A percentile compares a stretch with the other conserved stretches of the same genome.
Evolutionary conservation across 345 rosid species (phyloP).

Genomic region (Euphorbia tirucalli): DNA sequence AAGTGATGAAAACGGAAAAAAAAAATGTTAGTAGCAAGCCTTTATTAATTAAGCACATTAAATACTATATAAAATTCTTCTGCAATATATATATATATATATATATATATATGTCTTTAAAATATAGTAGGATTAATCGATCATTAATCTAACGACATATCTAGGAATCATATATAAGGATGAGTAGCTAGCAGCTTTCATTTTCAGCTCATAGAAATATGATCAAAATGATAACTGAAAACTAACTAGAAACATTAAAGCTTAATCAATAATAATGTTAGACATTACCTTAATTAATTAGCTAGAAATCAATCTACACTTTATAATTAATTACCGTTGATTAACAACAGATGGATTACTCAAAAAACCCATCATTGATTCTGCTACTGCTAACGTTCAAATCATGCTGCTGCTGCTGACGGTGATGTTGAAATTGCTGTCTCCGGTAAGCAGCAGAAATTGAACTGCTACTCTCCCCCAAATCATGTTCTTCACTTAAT

Average conservation of each 20-base stretch:
- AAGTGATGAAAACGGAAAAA: too few species aligned
- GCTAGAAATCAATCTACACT: slow-evolving; percentile 10
- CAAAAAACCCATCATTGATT: slow-evolving; percentile 10
- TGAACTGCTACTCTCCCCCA: slow-evolving; percentile 48
- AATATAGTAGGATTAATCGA: neutral
- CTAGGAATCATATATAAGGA: neutral
- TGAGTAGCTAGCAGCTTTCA: slow-evolving; percentile 8
- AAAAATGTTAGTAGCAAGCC: too few species aligned
- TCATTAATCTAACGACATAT: neutral
- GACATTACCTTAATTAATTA: neutral
- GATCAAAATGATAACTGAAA: neutral
- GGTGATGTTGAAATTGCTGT: slow-evolving; percentile 34
- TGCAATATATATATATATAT: neutral
- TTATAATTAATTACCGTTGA: too few species aligned
- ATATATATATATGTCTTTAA: neutral
- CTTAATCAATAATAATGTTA: slow-evolving; percentile 11
- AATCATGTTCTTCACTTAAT: slow-evolving; percentile 23
- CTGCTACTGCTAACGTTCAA: slow-evolving; percentile 21
- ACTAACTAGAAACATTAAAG: neutral
- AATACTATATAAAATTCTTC: neutral
- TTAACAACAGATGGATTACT: slow-evolving; percentile 1
- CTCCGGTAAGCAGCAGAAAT: slow-evolving; percentile 34
- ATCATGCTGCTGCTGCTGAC: slow-evolving; percentile 36
- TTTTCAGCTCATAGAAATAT: neutral
- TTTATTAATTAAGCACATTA: too few species aligned